These are phyloP conservation scores for Myxozyma monticola DNA, from an alignment of 805 yeast genomes.

Conservation along the genomic window DNA sequence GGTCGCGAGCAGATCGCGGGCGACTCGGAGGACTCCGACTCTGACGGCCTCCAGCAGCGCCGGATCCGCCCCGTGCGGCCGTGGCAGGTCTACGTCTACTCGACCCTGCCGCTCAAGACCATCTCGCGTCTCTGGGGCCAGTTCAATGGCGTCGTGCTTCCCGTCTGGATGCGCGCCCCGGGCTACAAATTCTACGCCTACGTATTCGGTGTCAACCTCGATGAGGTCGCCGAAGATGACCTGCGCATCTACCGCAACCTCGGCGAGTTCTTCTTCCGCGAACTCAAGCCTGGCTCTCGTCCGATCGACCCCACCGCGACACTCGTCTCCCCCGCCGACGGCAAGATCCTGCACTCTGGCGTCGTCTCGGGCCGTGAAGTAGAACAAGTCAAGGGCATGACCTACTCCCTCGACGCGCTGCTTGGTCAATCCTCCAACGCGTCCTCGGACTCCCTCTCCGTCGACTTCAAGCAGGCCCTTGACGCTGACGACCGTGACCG, in stretches of 20 bases:
- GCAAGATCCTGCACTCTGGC: constrained; percentile 84
- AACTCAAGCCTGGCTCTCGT: constrained; percentile 72
- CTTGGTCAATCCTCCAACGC: constrained; percentile 53
- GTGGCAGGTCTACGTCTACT: constrained; percentile 87
- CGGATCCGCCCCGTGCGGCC: constrained; percentile 64
- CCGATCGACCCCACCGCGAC: constrained; percentile 66
- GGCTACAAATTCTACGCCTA: constrained; percentile 75
- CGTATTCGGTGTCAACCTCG: constrained; percentile 82
- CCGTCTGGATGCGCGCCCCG: constrained; percentile 83
- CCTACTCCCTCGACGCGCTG: constrained; percentile 83
- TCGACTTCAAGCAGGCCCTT: constrained; percentile 47
- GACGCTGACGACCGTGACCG: constrained; percentile 50
- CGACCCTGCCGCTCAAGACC: constrained; percentile 86
- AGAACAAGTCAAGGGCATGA: constrained; percentile 96
- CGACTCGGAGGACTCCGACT: not conserved
- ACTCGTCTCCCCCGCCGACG: constrained; percentile 91
- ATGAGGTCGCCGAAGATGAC: constrained; percentile 84
- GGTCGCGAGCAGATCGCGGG: not conserved
- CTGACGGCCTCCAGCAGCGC: not conserved
- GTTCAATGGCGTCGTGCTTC: constrained; percentile 77
- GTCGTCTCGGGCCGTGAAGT: constrained; percentile 67
- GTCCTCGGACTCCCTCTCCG: constrained; percentile 31
- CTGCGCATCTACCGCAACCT: constrained; percentile 72
- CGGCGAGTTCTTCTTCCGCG: constrained; percentile 88
- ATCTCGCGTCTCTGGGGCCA: constrained; percentile 94